These are phyloP conservation scores for Chrysoporthe cubensis DNA, from an alignment of 2,329 filamentous ascomycete genomes.

Conservation along the genomic window DNA sequence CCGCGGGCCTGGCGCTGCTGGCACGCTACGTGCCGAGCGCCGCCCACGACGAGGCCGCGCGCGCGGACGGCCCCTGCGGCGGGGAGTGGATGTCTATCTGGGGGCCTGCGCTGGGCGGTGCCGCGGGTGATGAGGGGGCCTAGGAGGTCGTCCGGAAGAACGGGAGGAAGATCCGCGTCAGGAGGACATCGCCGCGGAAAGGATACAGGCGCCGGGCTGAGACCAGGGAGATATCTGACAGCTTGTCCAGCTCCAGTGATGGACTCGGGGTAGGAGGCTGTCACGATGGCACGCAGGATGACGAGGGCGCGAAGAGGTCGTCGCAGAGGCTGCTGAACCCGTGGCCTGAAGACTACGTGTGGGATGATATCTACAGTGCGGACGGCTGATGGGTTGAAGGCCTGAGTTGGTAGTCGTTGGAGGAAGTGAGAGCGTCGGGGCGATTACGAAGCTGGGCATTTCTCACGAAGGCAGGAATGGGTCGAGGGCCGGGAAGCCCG, in stretches of 20 bases:
- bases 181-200: background rate
- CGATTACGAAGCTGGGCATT: too few species aligned
- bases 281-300: background rate
- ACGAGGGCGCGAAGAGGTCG: background rate
- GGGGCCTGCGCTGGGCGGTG: constrained; percentile 38
- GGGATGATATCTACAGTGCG: constrained; percentile 7
- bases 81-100: constrained; percentile 60
- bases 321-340: background rate
- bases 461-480: too few species aligned
- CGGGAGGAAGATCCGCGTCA: background rate
- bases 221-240: background rate
- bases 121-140: background rate
- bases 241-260: background rate
- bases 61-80: constrained; percentile 48
- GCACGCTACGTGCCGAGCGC: constrained; percentile 54
- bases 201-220: background rate
- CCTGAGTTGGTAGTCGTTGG: background rate
- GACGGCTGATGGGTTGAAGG: background rate
- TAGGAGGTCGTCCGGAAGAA: background rate
- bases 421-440: too few species aligned
- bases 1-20: constrained; percentile 47
- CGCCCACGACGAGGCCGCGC: constrained; percentile 53
- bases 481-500: background rate
- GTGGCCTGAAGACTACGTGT: background rate
- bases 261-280: background rate